Conservation (phyloP, 352 stramenopile species). For the Pythium dissimile region DNA sequence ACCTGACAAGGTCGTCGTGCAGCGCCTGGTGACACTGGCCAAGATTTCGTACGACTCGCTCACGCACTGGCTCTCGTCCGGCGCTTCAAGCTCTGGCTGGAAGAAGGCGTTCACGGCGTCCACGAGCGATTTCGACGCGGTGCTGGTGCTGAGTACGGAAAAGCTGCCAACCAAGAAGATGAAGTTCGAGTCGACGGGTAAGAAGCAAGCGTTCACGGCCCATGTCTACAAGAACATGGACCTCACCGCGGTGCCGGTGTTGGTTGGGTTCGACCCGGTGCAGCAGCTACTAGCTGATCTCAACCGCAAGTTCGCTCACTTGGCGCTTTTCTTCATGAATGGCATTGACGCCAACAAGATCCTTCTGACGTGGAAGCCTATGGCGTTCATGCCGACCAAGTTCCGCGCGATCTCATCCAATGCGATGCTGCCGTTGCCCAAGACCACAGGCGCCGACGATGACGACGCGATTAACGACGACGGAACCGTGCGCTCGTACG, state of each 20-base stretch:
- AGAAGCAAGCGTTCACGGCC: constrained; percentile 66
- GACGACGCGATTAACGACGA: constrained; percentile 25
- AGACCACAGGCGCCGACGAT: constrained; percentile 7
- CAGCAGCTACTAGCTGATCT: constrained; percentile 60
- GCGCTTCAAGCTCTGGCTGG: constrained; percentile 54
- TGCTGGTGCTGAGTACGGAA: constrained; percentile 44
- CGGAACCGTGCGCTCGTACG: constrained; percentile 31
- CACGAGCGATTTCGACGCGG: constrained; percentile 59
- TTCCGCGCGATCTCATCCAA: constrained; percentile 78
- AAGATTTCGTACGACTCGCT: constrained; percentile 54
- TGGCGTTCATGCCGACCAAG: constrained; percentile 72
- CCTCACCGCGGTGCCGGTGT: constrained; percentile 51
- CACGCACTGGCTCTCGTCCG: constrained; percentile 53
- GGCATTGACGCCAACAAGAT: constrained; percentile 59
- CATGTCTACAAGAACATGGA: constrained; percentile 89
- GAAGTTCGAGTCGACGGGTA: constrained; percentile 34
- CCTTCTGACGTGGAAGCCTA: constrained; percentile 75
- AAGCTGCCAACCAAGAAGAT: constrained; percentile 67
- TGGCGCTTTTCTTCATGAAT: constrained; percentile 82
- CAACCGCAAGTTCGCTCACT: constrained; percentile 49
- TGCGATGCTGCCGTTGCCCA: constrained; percentile 53
- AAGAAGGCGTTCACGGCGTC: constrained; percentile 57
- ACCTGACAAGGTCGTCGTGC: constrained; percentile 57
- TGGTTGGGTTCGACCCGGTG: constrained; percentile 75
- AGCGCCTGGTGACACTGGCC: constrained; percentile 60